Base-by-base conservation (phyloP, 805 yeast species). In the Saccharomycopsis babjevae region DNA sequence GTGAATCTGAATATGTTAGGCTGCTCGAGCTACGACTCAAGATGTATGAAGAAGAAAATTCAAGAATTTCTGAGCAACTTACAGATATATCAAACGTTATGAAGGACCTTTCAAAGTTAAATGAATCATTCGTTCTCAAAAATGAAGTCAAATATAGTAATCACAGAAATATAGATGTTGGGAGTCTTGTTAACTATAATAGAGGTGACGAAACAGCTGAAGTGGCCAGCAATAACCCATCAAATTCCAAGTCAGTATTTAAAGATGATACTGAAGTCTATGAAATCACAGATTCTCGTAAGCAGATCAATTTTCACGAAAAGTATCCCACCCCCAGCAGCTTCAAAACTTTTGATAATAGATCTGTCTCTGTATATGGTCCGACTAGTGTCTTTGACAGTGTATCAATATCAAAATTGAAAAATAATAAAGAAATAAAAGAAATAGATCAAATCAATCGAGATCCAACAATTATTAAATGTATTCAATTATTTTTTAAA, bases 381-480 rank as follows among this genome's bases (percentile, higher is more conserved):
- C 81, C 81, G 5, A 76, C 78, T 0, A 74, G 77, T 50, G 77
- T 79, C 10, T 79, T 76, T 64, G 77, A 75, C 38, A 38, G 50
- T 25, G 30, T 40, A 36, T 50, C 60, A 3, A 28, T 52, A 8
- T 16, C 38, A 13, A 58, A 58, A 56, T 70, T 72, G 61, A 67
- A 67, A 22, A 40, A 39, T 36, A 56, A 18, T 34, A 8, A 56
- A 16, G 58, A 56, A 20, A 18, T 32, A 10, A 52, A 46, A 62
- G 61, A 57, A 38, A 71, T 72, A 20, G 68, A 63, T 57, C 62
- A 66, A 34, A 66, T 74, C 58, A 77, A 74, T 63, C 73, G 70
- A 57, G 75, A 72, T 62, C 73, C 70, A 34, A 73, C 69, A 40
- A 69, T 70, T 20, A 34, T 36, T 6, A 34, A 58, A 22, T 61